Conservation (phyloP, 441 rosid species). For the Erodium trifolium region DNA sequence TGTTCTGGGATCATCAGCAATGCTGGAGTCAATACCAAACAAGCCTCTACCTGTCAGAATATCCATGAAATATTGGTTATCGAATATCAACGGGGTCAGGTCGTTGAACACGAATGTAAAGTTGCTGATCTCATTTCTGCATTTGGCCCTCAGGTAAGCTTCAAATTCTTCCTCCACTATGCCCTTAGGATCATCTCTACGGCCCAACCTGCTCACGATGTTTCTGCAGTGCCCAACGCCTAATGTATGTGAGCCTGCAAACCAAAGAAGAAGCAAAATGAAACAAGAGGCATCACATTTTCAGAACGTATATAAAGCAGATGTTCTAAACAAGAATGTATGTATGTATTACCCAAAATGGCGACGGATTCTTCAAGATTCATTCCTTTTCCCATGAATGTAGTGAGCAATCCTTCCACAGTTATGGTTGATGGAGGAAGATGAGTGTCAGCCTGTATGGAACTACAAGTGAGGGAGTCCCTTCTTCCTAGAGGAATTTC, state of each 20-base stretch:
- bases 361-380: slow-evolving; percentile 27
- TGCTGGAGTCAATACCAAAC: slow-evolving; percentile 21
- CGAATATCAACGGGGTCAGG: slow-evolving; percentile 18
- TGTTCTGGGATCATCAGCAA: slow-evolving; percentile 21
- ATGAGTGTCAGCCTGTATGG: slow-evolving; percentile 19
- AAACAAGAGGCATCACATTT: no score
- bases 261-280: background rate
- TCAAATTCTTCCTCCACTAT: slow-evolving; percentile 13
- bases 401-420: slow-evolving; percentile 24
- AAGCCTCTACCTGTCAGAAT: slow-evolving; percentile 18
- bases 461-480: slow-evolving; percentile 24
- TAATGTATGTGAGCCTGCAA: slow-evolving; percentile 26
- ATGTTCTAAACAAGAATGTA: background rate
- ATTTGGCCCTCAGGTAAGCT: slow-evolving; percentile 17
- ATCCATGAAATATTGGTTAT: slow-evolving; percentile 23
- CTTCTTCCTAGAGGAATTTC: slow-evolving; percentile 32
- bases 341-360: slow-evolving; percentile 18
- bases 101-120: slow-evolving; percentile 19
- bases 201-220: slow-evolving; percentile 18
- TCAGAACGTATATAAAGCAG: no score
- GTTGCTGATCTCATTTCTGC: slow-evolving; percentile 13
- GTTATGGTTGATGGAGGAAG: slow-evolving; percentile 23
- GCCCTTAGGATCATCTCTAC: background rate
- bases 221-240: slow-evolving; percentile 26
- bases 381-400: slow-evolving; percentile 26